phyloP scores from a whole-genome alignment of 768 basidiomycete genomes.

The Auriculariales sp. region DNA sequence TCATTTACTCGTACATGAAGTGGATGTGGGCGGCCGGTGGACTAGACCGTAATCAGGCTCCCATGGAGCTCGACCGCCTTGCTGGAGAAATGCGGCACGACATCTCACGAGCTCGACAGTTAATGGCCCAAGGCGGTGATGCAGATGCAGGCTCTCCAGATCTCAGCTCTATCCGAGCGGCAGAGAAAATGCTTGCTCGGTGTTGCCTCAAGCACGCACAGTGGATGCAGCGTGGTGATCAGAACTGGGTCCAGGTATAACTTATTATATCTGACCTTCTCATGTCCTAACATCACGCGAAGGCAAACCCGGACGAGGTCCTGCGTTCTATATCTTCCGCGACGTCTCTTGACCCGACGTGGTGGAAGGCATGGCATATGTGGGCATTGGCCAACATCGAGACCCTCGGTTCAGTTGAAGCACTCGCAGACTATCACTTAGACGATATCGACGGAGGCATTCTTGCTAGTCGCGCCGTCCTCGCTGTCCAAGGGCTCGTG shows the following conservation, averaged over 20 bases:
- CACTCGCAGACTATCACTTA: constrained; percentile 16
- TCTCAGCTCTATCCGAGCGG: constrained; percentile 10
- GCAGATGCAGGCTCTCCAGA: background rate
- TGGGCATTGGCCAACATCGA: constrained; percentile 37
- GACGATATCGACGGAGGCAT: constrained; percentile 12
- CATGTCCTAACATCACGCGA: constrained; percentile 10
- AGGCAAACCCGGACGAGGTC: constrained; percentile 6
- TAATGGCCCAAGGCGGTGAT: constrained; percentile 1
- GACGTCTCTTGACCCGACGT: constrained; percentile 30
- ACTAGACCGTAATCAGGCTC: constrained; percentile 20
- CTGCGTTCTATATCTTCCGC: constrained; percentile 14
- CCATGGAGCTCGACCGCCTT: constrained; percentile 23
- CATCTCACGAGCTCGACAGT: constrained; percentile 8
- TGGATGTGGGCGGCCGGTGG: constrained; percentile 31
- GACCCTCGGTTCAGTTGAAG: constrained; percentile 16
- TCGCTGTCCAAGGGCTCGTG: constrained; percentile 19
- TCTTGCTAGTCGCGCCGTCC: background rate
- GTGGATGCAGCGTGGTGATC: constrained; percentile 26
- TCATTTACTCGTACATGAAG: constrained; percentile 33
- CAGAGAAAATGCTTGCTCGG: constrained; percentile 26
- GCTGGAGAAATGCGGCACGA: constrained; percentile 16
- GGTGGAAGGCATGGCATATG: constrained; percentile 40
- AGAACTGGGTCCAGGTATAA: constrained; percentile 15
- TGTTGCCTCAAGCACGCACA: constrained; percentile 35
- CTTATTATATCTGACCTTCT: background rate